Evolutionary conservation across 2,329 filamentous ascomycete genomes (phyloP), one percentile per base, ranked within the genome.

Genomic region (Endoconidiophora polonica): DNA sequence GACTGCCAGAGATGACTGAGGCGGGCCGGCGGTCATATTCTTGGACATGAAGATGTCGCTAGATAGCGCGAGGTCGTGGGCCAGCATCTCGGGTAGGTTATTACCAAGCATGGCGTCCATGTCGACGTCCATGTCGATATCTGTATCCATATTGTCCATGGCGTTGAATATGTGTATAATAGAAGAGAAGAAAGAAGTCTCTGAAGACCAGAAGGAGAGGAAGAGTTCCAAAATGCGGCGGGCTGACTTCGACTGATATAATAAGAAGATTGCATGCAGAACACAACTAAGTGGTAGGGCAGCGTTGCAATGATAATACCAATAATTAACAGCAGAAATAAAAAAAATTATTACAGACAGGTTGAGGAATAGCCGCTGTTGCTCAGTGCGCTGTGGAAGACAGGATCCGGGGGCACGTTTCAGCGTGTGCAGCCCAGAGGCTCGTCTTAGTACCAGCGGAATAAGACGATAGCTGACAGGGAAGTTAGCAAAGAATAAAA

Each of bases 41-140:
- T 63, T 72, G 12, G 71, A 65, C 23, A 61, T 61, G 50, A 76
- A 77, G 23, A 73, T 58, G 7, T 64, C 61, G 46, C 63, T 63
- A 16, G 70, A 74, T 20, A 65, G 57, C 57, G 74, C 69, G 43
- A 77, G 62, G 54, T 78, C 73, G 52, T 65, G 66, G 5, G 68
- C 74, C n/a, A 78, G 62, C 38, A 76, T 56, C 59, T 78, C 75
- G 2, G 74, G 71, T 16, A 78, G 62, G 59, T 70, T 77, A 58
- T 67, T 68, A 46, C 62, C 62, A 47, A 63, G 58, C 33, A 49
- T 54, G 16, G 61, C 59, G 33, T 60, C 57, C 41, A 42, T 33
- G 48, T 46, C 29, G 20, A 45, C n/a, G 36, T 46, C 26, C 24
- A 49, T 41, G 22, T 52, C 37, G 6, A 46, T 44, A 37, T 33